Percentiles rank a stretch among this genome's conserved stretches.
These are phyloP conservation scores for Lophiotrema nucula DNA, from an alignment of 495 filamentous ascomycete genomes.

Conservation along the genomic window DNA sequence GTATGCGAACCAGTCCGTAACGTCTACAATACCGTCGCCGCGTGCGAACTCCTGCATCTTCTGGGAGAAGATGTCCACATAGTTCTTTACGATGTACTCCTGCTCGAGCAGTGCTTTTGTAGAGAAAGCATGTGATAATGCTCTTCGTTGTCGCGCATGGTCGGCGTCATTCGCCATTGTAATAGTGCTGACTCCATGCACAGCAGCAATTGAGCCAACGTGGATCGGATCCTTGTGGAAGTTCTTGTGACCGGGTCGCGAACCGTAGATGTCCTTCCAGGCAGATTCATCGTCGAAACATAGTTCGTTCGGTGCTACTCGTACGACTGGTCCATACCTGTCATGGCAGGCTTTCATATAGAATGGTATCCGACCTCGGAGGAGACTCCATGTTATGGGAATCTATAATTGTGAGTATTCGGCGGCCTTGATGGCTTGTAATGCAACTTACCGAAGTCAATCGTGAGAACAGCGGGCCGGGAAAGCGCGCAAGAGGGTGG, in stretches of 20 bases:
- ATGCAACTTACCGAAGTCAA: conserved; percentile 1
- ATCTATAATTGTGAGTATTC: conserved; percentile 5
- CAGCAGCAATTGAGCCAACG: conserved; percentile 15
- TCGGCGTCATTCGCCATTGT: conserved; percentile 13
- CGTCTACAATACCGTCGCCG: conserved; percentile 17
- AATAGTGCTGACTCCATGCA: conserved; percentile 13
- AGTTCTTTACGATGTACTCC: conserved; percentile 22
- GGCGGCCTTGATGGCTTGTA: too few relatives aligned
- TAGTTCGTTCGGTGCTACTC: conserved; percentile 23
- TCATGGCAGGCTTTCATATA: conserved; percentile 25
- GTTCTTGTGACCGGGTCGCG: conserved; percentile 17
- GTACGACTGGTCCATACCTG: conserved; percentile 26
- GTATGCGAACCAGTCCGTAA: conserved; percentile 23
- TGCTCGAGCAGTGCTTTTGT: conserved; percentile 15
- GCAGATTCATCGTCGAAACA: conserved; percentile 23
- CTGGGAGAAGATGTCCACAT: conserved; percentile 14
- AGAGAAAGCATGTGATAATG: conserved; percentile 20
- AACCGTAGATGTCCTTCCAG: conserved; percentile 31
- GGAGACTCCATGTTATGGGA: conserved; percentile 21
- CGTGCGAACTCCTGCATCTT: conserved; percentile 16
- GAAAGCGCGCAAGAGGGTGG: conserved; percentile 28
- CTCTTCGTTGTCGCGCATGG: conserved; percentile 15
- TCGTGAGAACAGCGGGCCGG: conserved; percentile 15
- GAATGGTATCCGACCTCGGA: conserved; percentile 17
- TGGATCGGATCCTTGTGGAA: conserved; percentile 17